These are phyloP conservation scores for Torulaspora maleeae DNA, from an alignment of 805 yeast genomes.

Conservation along the genomic window DNA sequence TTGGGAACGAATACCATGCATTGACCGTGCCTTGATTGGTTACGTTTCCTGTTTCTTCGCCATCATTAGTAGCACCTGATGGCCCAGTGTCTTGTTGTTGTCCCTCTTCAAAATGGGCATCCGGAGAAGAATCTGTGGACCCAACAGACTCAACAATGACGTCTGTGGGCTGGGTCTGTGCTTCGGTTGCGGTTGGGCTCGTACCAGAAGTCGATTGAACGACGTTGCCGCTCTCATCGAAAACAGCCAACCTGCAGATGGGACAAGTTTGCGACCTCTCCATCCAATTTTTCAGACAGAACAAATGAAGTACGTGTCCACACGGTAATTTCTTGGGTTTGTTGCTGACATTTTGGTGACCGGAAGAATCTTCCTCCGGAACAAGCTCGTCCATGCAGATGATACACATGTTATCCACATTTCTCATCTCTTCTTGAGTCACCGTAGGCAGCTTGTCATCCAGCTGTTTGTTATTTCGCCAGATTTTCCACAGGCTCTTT, in stretches of 20 bases:
- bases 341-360: slow-evolving; percentile 31
- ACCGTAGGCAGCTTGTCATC: slow-evolving; percentile 64
- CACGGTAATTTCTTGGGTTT: slow-evolving; percentile 76
- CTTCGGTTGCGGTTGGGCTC: slow-evolving; percentile 2
- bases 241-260: slow-evolving; percentile 73
- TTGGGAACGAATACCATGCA: slow-evolving; percentile 21
- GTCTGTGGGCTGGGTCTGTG: background rate
- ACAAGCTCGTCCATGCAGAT: slow-evolving; percentile 90
- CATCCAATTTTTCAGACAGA: slow-evolving; percentile 89
- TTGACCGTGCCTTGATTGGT: background rate
- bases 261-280: slow-evolving; percentile 93
- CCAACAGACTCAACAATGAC: background rate
- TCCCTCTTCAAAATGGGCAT: background rate
- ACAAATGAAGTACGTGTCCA: slow-evolving; percentile 83
- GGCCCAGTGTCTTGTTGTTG: background rate
- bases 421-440: slow-evolving; percentile 54
- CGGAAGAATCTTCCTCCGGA: slow-evolving; percentile 21
- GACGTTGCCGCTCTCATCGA: slow-evolving; percentile 35
- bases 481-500: slow-evolving; percentile 38
- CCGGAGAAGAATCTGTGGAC: background rate
- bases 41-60: background rate
- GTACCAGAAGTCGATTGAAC: slow-evolving; percentile 10
- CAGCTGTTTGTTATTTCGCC: slow-evolving; percentile 52
- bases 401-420: slow-evolving; percentile 66
- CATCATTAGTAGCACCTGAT: background rate